These are phyloP conservation scores for Diaporthe batatas DNA, from an alignment of 2,329 filamentous ascomycete species.

Conservation along the genomic window DNA sequence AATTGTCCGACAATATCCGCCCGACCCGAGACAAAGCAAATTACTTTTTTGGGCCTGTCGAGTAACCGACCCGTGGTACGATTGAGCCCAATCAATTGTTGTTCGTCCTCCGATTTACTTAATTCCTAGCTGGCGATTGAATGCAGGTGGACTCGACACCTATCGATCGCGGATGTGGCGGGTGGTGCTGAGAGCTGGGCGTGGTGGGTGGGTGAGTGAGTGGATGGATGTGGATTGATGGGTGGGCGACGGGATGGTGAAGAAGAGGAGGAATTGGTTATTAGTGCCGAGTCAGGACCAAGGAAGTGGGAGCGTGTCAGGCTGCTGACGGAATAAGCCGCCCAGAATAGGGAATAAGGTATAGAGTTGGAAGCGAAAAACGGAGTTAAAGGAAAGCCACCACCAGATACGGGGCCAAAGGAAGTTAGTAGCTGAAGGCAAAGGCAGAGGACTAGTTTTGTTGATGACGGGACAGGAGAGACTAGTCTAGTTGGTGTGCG, in stretches of 20 bases:
- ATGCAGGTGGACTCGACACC: background rate
- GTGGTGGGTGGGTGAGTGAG: background rate
- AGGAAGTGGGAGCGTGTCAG: constrained; percentile 21
- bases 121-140: background rate
- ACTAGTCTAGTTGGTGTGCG: background rate
- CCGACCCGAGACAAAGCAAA: constrained; percentile 23
- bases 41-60: constrained; percentile 4
- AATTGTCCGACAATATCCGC: constrained; percentile 36
- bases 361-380: background rate
- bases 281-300: constrained; percentile 25
- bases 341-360: constrained; percentile 19
- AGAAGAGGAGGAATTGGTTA: constrained; percentile 7
- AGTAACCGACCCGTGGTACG: background rate
- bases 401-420: constrained; percentile 12
- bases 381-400: constrained; percentile 11
- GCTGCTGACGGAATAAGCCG: constrained; percentile 27
- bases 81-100: background rate
- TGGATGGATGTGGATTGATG: constrained; percentile 1
- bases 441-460: background rate
- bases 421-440: constrained; percentile 5
- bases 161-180: background rate
- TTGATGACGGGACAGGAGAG: constrained; percentile 10
- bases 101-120: background rate
- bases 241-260: background rate
- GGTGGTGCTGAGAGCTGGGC: background rate